These are phyloP conservation scores for Fusarium siculi DNA, from an alignment of 2,329 filamentous ascomycete genomes.

Conservation along the genomic window DNA sequence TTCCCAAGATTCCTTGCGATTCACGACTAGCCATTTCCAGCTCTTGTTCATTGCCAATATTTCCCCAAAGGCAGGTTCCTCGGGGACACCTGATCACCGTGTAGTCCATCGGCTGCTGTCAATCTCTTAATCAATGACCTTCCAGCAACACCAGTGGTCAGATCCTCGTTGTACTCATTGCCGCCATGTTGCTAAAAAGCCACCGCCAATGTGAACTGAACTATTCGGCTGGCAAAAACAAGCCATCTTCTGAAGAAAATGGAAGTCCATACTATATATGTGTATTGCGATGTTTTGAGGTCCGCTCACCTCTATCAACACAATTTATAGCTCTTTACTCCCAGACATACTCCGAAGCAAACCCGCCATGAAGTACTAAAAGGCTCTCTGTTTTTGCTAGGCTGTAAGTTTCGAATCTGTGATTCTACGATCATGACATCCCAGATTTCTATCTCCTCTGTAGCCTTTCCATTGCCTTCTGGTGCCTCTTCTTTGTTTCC, in stretches of 20 bases:
- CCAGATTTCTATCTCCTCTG: not conserved
- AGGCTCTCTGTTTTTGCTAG: too few species aligned
- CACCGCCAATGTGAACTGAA: not conserved
- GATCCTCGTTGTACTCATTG: not conserved
- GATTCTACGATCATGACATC: accelerated
- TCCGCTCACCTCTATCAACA: too few species aligned
- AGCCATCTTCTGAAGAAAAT: not conserved
- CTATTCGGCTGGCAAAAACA: not conserved
- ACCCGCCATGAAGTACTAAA: not conserved
- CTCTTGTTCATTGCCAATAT: not conserved
- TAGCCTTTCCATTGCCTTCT: not conserved
- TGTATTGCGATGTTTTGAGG: not conserved
- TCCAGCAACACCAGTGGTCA: not conserved
- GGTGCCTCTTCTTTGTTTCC: not conserved
- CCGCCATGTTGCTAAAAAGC: not conserved
- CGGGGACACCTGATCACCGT: too few species aligned
- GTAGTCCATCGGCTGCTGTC: not conserved
- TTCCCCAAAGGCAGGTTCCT: not conserved
- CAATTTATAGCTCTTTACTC: too few species aligned
- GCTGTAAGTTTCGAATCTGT: accelerated
- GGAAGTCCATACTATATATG: not conserved
- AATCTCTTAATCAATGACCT: not conserved
- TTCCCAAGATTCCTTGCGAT: not conserved
- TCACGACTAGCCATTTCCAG: not conserved
- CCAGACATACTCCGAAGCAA: not conserved